Evolutionary conservation across 2,329 filamentous ascomycete genomes (phyloP), one percentile per base, ranked within the genome.

Genomic region (Teratosphaeria nubilosa): DNA sequence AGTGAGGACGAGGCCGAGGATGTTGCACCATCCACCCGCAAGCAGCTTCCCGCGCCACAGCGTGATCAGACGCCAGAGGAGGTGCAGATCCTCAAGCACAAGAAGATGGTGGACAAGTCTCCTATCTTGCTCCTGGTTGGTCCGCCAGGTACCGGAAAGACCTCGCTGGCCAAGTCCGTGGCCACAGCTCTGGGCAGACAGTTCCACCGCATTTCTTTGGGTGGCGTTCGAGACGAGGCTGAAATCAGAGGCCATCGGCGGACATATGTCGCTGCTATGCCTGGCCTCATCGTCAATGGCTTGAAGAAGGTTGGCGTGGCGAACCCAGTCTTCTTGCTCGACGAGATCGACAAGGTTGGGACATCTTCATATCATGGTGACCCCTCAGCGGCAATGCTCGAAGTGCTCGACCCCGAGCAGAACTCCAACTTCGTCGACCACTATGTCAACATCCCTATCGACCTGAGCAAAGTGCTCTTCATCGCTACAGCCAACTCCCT

Each of bases 261-360:
- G 65, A 99, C 94, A 0, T 99, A 99, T 70, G 94, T 99, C 59
- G 94, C 94, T 24, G 94, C 94, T n/a, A 96, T 99, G 92, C 94
- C 94, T 10, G 94, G 94, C 56, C 79, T 97, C 57, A 88, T 99
- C 59, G 91, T 97, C 31, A 91, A 91, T 71, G 94, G 92, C 0
- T 73, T 99, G 57, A 91, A 94, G 76, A 99, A 97, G 76, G 92
- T 95, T 32, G 92, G 91, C 53, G 92, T 97, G 22, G 85, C 90
- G 2, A 99, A 99, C 70, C 94, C 94, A 0, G 92, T 99, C 58
- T 89, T 99, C 75, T 77, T 99, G 52, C 84, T 99, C 13, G 94
- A 99, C 69, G 94, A 99, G 76, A 96, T 99, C 65, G 94, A 99
- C 79, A 99, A 99, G 79, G 83, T 99, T 61, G 91, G 91, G 62